Base-by-base conservation (phyloP, 768 basidiomycete species). In the Phanerochaete sordida region DNA sequence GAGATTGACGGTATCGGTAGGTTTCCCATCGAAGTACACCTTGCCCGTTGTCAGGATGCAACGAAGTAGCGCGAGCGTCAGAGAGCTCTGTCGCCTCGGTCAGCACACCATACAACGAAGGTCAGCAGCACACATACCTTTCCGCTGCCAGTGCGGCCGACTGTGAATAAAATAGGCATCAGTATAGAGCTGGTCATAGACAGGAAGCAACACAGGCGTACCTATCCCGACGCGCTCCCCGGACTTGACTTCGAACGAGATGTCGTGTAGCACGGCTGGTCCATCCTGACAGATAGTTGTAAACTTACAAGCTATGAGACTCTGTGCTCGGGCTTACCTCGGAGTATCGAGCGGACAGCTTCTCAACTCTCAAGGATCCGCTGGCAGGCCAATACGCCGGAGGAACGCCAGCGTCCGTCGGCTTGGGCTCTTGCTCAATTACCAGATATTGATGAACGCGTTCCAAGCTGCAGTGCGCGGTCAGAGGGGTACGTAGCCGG, bases 231-330 rank as follows among this genome's bases (percentile, higher is more conserved):
- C 73, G 21, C 82, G 76, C 61, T 86, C 80, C 1, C 86, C 86
- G 13, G 79, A 73, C 26, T 75, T 73, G 59, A 87, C 76, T 15
- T 75, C 68, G 66, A 88, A 83, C 1, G 78, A 76, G n/a, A 88
- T 57, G 53, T 83, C 73, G 39, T 83, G 77, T 12, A 90, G 74
- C 0, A 89, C 84, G n/a, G n/a, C n/a, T n/a, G n/a, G n/a, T n/a
- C n/a, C n/a, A n/a, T n/a, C n/a, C n/a, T n/a, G n/a, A n/a, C n/a
- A n/a, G n/a, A n/a, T n/a, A n/a, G n/a, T n/a, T n/a, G n/a, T n/a
- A n/a, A n/a, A n/a, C n/a, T n/a, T n/a, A n/a, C n/a, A n/a, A n/a
- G n/a, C n/a, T n/a, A n/a, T n/a, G n/a, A n/a, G n/a, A n/a, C n/a
- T n/a, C n/a, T n/a, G n/a, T n/a, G 19, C 76, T 70, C 1, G 85